Evolutionary conservation across 2,329 filamentous ascomycete genomes (phyloP).

Genomic region (Stemphylium vesicarium): DNA sequence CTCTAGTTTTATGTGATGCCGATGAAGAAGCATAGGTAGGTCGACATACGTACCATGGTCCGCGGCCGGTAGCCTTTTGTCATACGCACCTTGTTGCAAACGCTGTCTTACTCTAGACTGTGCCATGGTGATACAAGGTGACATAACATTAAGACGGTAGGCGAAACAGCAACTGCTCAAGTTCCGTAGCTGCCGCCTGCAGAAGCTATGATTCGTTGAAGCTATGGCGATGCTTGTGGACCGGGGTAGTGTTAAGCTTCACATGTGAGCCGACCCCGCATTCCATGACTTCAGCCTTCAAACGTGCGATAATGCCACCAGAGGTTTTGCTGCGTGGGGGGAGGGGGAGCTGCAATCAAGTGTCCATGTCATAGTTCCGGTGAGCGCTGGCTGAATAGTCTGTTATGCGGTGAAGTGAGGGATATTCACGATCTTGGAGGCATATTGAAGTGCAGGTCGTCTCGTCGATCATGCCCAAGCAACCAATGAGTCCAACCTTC

Average conservation of each 20-base stretch:
- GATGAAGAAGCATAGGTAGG: not conserved
- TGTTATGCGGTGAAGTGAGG: conserved; percentile 12
- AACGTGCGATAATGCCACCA: conserved; percentile 3
- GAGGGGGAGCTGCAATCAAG: conserved; percentile 2
- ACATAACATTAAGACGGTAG: conserved; percentile 3
- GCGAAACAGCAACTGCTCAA: conserved; percentile 8
- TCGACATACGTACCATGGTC: conserved; percentile 12
- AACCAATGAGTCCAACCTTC: conserved; percentile 30
- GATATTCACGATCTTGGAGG: conserved; percentile 18
- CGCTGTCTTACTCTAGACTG: not conserved
- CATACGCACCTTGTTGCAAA: conserved; percentile 10
- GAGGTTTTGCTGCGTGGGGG: not conserved
- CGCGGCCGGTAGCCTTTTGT: conserved; percentile 31
- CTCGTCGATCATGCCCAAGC: conserved; percentile 26
- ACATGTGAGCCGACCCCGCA: conserved; percentile 39
- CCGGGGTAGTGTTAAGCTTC: conserved; percentile 28
- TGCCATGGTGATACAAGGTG: conserved; percentile 6
- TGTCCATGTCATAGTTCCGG: not conserved
- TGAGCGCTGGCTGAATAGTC: not conserved
- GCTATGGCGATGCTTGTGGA: conserved; percentile 16
- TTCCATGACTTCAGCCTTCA: conserved; percentile 5
- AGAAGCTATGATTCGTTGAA: conserved; percentile 28
- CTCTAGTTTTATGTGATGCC: not conserved
- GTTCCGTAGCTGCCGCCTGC: conserved; percentile 20
- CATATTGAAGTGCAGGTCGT: conserved; percentile 19